Percentiles rank a stretch among this genome's conserved stretches.
phyloP scores from a whole-genome alignment of 768 basidiomycete species.

The Tephrocybe sp. region DNA sequence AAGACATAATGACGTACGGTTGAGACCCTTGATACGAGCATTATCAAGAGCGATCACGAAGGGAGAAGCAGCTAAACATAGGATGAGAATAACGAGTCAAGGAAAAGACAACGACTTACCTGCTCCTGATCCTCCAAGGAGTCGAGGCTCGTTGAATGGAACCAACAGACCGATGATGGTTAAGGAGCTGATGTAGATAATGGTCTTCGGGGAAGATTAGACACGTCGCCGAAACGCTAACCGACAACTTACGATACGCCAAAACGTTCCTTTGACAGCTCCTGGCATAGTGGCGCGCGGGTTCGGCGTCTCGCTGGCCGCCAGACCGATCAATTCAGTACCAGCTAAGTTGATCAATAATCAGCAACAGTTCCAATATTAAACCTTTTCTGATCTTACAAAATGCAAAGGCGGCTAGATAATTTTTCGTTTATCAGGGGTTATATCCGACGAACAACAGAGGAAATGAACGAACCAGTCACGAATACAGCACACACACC shows the following conservation, averaged over 20 bases:
- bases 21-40: constrained; percentile 40
- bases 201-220: constrained; percentile 36
- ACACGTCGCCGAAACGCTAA: background rate
- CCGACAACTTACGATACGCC: constrained; percentile 39
- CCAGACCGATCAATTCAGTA: constrained; percentile 47
- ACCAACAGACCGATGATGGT: constrained; percentile 43
- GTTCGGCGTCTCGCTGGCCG: constrained; percentile 46
- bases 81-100: background rate
- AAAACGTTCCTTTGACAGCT: constrained; percentile 49
- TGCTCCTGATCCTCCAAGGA: constrained; percentile 37
- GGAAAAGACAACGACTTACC: constrained; percentile 12
- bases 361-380: background rate
- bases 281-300: constrained; percentile 42
- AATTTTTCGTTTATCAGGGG: background rate
- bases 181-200: constrained; percentile 45
- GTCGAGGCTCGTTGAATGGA: constrained; percentile 35
- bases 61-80: constrained; percentile 35
- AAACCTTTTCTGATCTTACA: constrained; percentile 19
- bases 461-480: constrained; percentile 27
- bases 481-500: constrained; percentile 48
- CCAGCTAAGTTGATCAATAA: constrained; percentile 28
- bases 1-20: constrained; percentile 27
- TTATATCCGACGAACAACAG: background rate
- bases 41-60: constrained; percentile 44
- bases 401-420: constrained; percentile 39